These are phyloP conservation scores for Clonostachys rosea DNA, from an alignment of 2,329 filamentous ascomycete species.

Conservation along the genomic window DNA sequence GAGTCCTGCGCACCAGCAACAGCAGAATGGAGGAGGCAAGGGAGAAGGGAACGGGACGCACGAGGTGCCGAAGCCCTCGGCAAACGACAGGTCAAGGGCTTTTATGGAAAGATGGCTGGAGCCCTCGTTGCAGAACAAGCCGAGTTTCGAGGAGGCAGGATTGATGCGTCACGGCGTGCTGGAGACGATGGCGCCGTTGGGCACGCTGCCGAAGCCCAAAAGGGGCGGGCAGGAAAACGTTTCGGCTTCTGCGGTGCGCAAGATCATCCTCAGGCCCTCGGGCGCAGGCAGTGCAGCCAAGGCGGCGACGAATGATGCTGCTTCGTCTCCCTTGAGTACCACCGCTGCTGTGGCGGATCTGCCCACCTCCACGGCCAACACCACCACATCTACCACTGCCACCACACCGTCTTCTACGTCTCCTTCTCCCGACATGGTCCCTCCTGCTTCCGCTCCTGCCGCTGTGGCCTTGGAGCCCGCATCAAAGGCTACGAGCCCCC, in stretches of 20 bases:
- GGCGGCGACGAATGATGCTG: slow-evolving; percentile 13
- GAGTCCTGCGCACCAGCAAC: slow-evolving; percentile 37
- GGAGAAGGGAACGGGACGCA: slow-evolving; percentile 19
- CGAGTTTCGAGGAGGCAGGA: slow-evolving; percentile 77
- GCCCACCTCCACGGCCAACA: not conserved
- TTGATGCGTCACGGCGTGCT: slow-evolving; percentile 72
- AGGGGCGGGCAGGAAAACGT: slow-evolving; percentile 18
- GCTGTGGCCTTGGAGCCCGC: not conserved
- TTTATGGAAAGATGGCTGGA: slow-evolving; percentile 57
- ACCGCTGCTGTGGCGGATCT: not conserved
- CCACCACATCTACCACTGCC: not conserved
- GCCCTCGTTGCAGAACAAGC: slow-evolving; percentile 50
- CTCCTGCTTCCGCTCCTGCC: too few species aligned
- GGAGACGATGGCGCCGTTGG: slow-evolving; percentile 79
- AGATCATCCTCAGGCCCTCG: slow-evolving; percentile 40
- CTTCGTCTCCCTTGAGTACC: not conserved
- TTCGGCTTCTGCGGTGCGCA: slow-evolving; percentile 24
- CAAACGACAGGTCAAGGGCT: slow-evolving; percentile 31
- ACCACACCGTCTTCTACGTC: not conserved
- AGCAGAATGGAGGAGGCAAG: slow-evolving; percentile 8
- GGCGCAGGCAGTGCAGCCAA: slow-evolving; percentile 10
- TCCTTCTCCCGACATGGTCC: not conserved
- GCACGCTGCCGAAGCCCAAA: slow-evolving; percentile 61
- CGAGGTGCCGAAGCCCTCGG: slow-evolving; percentile 27
- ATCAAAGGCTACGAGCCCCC: not conserved